phyloP scores from a whole-genome alignment of 2,329 filamentous ascomycete species.

The Paecilomyces formosus region DNA sequence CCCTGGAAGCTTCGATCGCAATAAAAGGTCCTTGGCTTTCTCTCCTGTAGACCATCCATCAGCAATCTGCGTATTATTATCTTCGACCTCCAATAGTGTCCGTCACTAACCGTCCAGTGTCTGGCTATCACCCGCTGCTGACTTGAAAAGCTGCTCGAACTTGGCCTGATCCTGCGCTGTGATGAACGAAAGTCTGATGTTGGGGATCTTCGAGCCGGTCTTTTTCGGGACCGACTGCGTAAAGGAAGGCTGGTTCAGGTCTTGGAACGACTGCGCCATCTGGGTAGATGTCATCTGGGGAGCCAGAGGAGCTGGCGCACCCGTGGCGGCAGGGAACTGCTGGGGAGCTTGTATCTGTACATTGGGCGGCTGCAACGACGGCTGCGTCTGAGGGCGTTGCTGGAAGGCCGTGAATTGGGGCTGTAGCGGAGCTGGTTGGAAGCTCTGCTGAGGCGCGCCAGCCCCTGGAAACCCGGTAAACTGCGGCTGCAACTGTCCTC shows the following conservation, averaged over 20 bases:
- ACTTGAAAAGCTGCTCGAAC: constrained; percentile 97
- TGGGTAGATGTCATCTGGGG: constrained; percentile 55
- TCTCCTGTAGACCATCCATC: constrained; percentile 45
- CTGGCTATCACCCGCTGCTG: constrained; percentile 75
- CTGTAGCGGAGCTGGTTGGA: constrained; percentile 42
- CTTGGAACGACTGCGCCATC: constrained; percentile 57
- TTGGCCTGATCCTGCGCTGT: constrained; percentile 91
- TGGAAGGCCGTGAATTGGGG: constrained; percentile 52
- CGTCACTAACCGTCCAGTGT: constrained; percentile 64
- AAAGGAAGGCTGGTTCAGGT: constrained; percentile 43
- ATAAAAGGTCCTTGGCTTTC: constrained; percentile 79
- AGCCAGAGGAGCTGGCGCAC: constrained; percentile 45
- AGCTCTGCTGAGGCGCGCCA: constrained; percentile 12
- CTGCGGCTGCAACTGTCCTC: constrained; percentile 38
- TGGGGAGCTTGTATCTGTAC: constrained; percentile 18
- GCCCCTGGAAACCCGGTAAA: constrained; percentile 43
- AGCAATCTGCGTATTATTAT: constrained; percentile 5
- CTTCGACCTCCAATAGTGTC: neutral
- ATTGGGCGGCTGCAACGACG: constrained; percentile 21
- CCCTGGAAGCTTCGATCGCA: constrained; percentile 82
- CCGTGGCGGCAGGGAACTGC: constrained; percentile 39
- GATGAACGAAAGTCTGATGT: constrained; percentile 90
- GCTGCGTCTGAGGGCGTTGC: constrained; percentile 28
- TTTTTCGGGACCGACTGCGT: constrained; percentile 57
- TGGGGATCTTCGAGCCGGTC: constrained; percentile 71